phyloP scores from a whole-genome alignment of 805 yeast species.

The baker's yeast (Saccharomyces cerevisiae) region DNA sequence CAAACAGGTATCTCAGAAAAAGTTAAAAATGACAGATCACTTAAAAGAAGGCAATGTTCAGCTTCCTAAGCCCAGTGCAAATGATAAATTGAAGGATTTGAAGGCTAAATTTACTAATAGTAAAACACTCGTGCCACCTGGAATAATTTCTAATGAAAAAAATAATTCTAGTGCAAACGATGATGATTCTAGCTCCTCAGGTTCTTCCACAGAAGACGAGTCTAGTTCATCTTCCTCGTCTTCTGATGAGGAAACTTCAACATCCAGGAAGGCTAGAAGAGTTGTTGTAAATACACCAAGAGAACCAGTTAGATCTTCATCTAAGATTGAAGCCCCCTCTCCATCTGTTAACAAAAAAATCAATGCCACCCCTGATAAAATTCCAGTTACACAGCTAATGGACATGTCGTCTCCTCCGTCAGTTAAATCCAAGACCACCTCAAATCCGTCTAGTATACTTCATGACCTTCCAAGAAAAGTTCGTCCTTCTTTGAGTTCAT shows the following conservation, averaged over 20 bases:
- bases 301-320: constrained; percentile 18
- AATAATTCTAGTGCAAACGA: not conserved
- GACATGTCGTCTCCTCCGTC: constrained; percentile 1
- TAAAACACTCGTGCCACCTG: constrained; percentile 11
- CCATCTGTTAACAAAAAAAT: not conserved
- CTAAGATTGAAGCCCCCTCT: not conserved
- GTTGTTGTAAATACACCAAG: constrained; percentile 42
- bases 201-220: not conserved
- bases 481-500: constrained; percentile 40
- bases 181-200: not conserved
- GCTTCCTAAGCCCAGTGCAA: not conserved
- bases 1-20: not conserved
- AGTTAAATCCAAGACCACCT: not conserved
- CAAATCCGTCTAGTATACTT: constrained; percentile 3
- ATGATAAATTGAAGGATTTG: constrained; percentile 7
- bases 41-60: not conserved
- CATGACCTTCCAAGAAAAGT: constrained; percentile 23
- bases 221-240: constrained; percentile 11
- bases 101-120: constrained; percentile 14
- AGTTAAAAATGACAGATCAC: not conserved
- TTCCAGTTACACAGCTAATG: not conserved
- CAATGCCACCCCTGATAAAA: not conserved
- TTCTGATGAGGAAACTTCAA: constrained; percentile 7
- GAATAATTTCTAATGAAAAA: constrained; percentile 2
- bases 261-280: constrained; percentile 31